Conservation (phyloP, 441 rosid genomes). For the Erysimum cheiri region DNA sequence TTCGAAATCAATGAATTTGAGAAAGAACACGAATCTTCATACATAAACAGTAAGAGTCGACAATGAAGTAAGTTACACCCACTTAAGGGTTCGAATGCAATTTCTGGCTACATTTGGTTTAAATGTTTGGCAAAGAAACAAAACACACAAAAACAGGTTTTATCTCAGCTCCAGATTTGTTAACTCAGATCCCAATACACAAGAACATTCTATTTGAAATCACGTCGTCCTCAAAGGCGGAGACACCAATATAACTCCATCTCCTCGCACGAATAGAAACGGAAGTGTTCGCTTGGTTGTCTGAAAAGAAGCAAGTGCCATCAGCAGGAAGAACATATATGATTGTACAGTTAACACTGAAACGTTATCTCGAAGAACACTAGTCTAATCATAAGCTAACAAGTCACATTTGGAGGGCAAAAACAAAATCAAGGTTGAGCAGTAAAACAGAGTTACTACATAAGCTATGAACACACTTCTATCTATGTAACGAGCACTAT, state of each 20-base stretch:
- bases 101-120: not conserved
- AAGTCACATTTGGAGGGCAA: not conserved
- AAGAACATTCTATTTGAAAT: slow-evolving; percentile 15
- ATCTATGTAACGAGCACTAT: not conserved
- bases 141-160: not conserved
- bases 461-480: not conserved
- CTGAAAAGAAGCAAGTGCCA: slow-evolving; percentile 34
- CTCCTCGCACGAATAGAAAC: slow-evolving; percentile 85
- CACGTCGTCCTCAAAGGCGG: slow-evolving; percentile 90
- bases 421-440: not conserved
- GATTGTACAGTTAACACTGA: slow-evolving; percentile 29
- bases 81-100: not conserved
- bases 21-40: not conserved
- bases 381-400: not conserved
- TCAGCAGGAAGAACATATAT: slow-evolving; percentile 7
- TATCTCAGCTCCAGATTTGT: not conserved
- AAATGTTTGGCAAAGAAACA: not conserved
- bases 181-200: not conserved
- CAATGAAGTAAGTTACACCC: not conserved
- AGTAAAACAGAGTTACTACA: not conserved
- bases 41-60: not conserved
- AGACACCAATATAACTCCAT: slow-evolving; percentile 93
- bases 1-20: not conserved
- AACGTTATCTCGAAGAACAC: not conserved
- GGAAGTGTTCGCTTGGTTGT: slow-evolving; percentile 14